Conservation (phyloP, 495 filamentous ascomycete species). For the Xylaria intraflava region DNA sequence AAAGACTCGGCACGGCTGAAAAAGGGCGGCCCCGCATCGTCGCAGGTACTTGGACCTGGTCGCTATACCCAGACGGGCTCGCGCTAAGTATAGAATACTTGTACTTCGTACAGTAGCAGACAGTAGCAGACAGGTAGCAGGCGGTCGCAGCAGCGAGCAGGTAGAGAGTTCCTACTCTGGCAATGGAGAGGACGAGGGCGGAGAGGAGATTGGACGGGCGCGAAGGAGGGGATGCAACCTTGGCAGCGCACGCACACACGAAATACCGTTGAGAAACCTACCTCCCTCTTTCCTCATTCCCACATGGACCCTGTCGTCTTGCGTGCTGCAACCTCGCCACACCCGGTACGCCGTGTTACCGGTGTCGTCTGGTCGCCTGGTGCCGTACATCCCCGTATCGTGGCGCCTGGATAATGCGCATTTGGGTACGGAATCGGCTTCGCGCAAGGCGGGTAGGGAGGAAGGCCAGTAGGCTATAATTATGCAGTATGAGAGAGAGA, state of each 20-base stretch:
- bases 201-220: conserved; percentile 1
- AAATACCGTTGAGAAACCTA: not conserved
- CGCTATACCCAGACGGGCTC: not conserved
- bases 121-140: not conserved
- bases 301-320: too few relatives aligned
- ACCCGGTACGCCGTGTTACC: not conserved
- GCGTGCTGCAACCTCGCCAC: too few relatives aligned
- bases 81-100: not conserved
- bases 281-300: not conserved
- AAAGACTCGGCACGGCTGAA: conserved; percentile 11
- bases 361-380: too few relatives aligned
- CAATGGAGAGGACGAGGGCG: not conserved
- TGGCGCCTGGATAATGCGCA: too few relatives aligned
- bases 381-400: too few relatives aligned
- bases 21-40: conserved; percentile 8
- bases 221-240: conserved; percentile 1
- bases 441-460: not conserved
- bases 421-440: too few relatives aligned
- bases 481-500: not conserved
- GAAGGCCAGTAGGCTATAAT: not conserved
- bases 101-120: too few relatives aligned
- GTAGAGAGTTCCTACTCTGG: conserved; percentile 2
- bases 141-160: too few relatives aligned
- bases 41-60: conserved; percentile 1
- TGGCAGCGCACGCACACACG: not conserved